Base-by-base conservation (phyloP, 352 stramenopile genomes). In the Blastocystis sp. region DNA sequence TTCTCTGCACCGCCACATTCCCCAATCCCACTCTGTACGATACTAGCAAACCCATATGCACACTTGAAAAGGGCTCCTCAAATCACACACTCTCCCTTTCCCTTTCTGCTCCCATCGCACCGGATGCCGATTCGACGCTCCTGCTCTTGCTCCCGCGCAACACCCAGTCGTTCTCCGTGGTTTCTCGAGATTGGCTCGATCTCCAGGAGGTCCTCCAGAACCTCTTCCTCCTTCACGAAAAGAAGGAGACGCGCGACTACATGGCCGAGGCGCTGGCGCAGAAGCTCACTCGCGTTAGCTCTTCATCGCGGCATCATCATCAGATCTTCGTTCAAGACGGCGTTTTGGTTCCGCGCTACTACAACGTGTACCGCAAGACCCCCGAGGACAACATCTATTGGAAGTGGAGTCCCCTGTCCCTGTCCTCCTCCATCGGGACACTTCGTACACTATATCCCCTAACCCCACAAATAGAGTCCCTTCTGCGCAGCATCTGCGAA, bases 311-410 rank as follows among this genome's bases (percentile, higher is more conserved):
- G n/a, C 21, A 9, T 69, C 7, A 66, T 6, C 24, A 19, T 10
- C 52, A 84, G 74, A 48, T 84, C 34, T 84, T 84, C 40, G 74
- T 69, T 7, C 74, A 84, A 48, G 74, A 84, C 24, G 74, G 74
- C 42, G 74, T 84, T 34, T 48, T 84, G 17, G 34, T 84, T 70
- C 74, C 74, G 28, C 74, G 74, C 9, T 84, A 70, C 48, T 84
- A 84, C 74, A 84, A 70, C 38, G 74, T 68, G 1, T 84, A 68
- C 48, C 74, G 74, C 17, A 17, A 54, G 24, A 84, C 40, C 19
- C 74, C 52, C 19, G 57, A 84, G 57, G 57, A 69, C 40, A 54
- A 84, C 40, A 69, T 84, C 6, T 84, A 84, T 38, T 84, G 74
- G 74, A 66, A 68, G 66, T 84, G 74, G 74, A 68, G 34, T 3